A percentile compares a stretch with the other conserved stretches of the same genome.
These are phyloP conservation scores for Tolypocladium ophioglossoides DNA, from an alignment of 2,329 filamentous ascomycete species.

Conservation along the genomic window DNA sequence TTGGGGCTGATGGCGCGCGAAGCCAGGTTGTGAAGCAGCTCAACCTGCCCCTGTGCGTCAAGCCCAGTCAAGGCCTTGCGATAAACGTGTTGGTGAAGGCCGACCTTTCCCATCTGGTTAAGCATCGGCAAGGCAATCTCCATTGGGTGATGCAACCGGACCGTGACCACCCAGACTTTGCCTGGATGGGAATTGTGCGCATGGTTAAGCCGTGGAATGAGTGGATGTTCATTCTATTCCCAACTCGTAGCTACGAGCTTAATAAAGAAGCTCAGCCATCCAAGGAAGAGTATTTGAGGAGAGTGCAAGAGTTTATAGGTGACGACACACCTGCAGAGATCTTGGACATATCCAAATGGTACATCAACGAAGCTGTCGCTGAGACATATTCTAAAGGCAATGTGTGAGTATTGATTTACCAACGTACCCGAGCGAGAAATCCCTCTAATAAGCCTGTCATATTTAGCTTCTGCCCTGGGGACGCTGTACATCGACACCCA, in stretches of 20 bases:
- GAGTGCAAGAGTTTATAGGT: slow-evolving; percentile 40
- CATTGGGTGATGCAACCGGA: slow-evolving; percentile 51
- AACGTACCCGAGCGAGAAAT: too few relatives aligned
- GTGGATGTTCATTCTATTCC: slow-evolving; percentile 48
- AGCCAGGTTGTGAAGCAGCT: slow-evolving; percentile 27
- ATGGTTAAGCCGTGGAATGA: slow-evolving; percentile 56
- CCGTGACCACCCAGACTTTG: slow-evolving; percentile 37
- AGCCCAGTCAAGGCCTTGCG: slow-evolving; percentile 28
- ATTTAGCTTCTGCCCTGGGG: slow-evolving; percentile 40
- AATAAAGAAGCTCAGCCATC: slow-evolving; percentile 22
- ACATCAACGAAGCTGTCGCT: slow-evolving; percentile 50
- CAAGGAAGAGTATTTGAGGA: slow-evolving; percentile 32
- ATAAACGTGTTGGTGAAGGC: slow-evolving; percentile 31
- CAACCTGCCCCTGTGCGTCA: slow-evolving; percentile 27
- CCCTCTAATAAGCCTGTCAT: not conserved
- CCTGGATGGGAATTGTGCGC: slow-evolving; percentile 36
- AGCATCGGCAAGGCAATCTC: slow-evolving; percentile 43
- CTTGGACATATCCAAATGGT: slow-evolving; percentile 45
- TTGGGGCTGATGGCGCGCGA: slow-evolving; percentile 40
- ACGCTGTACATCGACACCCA: slow-evolving; percentile 48
- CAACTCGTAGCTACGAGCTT: slow-evolving; percentile 24
- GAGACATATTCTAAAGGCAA: slow-evolving; percentile 42
- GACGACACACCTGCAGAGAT: slow-evolving; percentile 42
- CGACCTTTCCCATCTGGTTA: slow-evolving; percentile 37
- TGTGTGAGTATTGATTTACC: slow-evolving; percentile 21